Percentiles rank a stretch among this genome's conserved stretches.
These are phyloP conservation scores for Pyricularia pennisetigena DNA, from an alignment of 2,329 filamentous ascomycete species.

Conservation along the genomic window DNA sequence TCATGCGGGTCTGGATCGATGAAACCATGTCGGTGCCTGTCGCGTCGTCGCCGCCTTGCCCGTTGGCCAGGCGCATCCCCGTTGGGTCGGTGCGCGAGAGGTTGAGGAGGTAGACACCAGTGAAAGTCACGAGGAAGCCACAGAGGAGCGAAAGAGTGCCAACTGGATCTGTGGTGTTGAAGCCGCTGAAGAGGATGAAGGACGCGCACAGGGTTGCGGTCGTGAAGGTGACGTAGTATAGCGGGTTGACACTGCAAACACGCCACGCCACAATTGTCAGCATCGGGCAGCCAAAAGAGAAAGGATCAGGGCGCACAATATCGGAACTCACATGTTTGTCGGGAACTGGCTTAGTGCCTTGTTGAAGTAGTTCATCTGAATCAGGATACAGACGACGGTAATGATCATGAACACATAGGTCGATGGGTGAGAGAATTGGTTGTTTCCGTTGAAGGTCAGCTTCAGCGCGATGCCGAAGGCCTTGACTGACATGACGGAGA, in stretches of 20 bases:
- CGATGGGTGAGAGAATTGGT: slow-evolving; percentile 89
- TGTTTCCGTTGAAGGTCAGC: slow-evolving; percentile 83
- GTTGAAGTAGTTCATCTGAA: slow-evolving; percentile 99
- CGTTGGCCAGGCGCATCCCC: slow-evolving; percentile 56
- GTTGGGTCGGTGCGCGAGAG: slow-evolving; percentile 89
- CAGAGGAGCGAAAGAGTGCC: slow-evolving; percentile 88
- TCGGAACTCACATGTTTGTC: slow-evolving; percentile 74
- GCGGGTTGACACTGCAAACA: slow-evolving; percentile 69
- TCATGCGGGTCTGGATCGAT: slow-evolving; percentile 78
- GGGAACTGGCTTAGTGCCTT: slow-evolving; percentile 95
- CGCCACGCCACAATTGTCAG: not conserved
- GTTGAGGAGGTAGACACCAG: slow-evolving; percentile 90
- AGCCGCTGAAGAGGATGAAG: slow-evolving; percentile 91
- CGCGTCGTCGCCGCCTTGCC: slow-evolving; percentile 57
- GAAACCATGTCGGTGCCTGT: slow-evolving; percentile 89
- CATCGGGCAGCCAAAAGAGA: not conserved
- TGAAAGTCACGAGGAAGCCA: slow-evolving; percentile 91
- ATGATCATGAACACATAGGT: slow-evolving; percentile 98
- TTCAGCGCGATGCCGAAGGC: slow-evolving; percentile 97
- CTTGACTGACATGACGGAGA: slow-evolving; percentile 99
- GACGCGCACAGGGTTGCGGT: slow-evolving; percentile 89
- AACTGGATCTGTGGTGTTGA: slow-evolving; percentile 87
- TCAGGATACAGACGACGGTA: slow-evolving; percentile 85
- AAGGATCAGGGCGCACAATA: not conserved
- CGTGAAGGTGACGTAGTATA: slow-evolving; percentile 97